Conservation (phyloP, 176 grass and related monocot genomes). For the Stipa capillata region DNA sequence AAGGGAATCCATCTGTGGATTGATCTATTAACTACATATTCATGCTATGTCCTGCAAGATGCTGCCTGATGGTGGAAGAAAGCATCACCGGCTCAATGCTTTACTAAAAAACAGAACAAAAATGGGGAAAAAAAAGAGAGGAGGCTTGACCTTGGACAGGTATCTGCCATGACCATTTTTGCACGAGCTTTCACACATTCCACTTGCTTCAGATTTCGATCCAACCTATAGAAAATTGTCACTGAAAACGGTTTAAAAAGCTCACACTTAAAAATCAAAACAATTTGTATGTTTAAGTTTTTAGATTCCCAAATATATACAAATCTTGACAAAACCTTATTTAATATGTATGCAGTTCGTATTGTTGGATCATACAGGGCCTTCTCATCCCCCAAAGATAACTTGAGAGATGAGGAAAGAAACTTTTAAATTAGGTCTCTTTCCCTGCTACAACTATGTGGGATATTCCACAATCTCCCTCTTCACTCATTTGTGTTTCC, state of each 20-base stretch:
- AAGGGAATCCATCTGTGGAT: not conserved
- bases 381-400: not conserved
- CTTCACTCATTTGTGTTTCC: not conserved
- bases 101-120: not conserved
- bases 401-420: not conserved
- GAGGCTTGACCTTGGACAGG: slow-evolving; percentile 69
- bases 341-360: not conserved
- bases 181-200: slow-evolving; percentile 95
- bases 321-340: not conserved
- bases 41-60: not conserved
- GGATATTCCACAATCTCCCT: not conserved
- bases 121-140: not conserved
- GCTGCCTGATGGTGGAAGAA: not conserved
- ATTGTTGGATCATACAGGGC: not conserved
- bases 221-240: slow-evolving; percentile 48
- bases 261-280: not conserved
- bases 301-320: not conserved
- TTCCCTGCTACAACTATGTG: not conserved
- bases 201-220: slow-evolving; percentile 88
- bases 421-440: not conserved
- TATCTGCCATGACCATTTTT: slow-evolving; percentile 99
- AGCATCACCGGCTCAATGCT: not conserved
- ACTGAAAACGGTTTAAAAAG: not conserved
- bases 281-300: not conserved
- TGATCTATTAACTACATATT: not conserved